Conservation (phyloP, 2,329 filamentous ascomycete species). For the Knufia fluminis region DNA sequence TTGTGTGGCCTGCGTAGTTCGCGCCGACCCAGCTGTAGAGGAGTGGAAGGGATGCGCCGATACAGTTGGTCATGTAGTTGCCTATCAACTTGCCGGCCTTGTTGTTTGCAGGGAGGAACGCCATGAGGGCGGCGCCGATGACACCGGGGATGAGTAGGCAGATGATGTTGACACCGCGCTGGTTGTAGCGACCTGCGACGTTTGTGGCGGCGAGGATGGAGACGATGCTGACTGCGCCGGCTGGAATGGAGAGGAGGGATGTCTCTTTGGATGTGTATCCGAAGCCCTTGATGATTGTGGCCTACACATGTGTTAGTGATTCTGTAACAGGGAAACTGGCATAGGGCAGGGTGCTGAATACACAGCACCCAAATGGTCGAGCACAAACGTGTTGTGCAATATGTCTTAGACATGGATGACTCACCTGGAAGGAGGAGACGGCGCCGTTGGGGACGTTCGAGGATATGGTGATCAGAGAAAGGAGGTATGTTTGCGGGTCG, state of each 20-base stretch:
- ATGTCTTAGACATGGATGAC: too few species aligned
- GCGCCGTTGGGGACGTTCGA: conserved; percentile 35
- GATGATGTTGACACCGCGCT: conserved; percentile 36
- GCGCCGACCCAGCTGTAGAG: conserved; percentile 39
- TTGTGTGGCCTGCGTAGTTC: conserved; percentile 41
- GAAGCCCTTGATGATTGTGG: conserved; percentile 35
- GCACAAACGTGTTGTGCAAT: too few species aligned
- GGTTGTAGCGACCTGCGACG: conserved; percentile 30
- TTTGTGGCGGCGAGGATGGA: conserved; percentile 33
- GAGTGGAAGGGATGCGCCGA: conserved; percentile 37
- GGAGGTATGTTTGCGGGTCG: conserved; percentile 36
- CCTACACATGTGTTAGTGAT: too few species aligned
- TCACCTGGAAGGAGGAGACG: conserved; percentile 31
- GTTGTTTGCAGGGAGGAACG: conserved; percentile 30
- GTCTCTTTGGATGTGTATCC: conserved; percentile 37
- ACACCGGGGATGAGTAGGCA: conserved; percentile 39
- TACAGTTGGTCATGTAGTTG: conserved; percentile 37
- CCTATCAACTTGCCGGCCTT: conserved; percentile 35
- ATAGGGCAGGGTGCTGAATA: too few species aligned
- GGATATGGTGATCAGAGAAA: conserved; percentile 28
- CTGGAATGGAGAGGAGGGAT: conserved; percentile 37
- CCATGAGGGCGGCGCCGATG: conserved; percentile 33
- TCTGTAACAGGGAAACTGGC: too few species aligned
- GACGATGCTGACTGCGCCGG: conserved; percentile 35
- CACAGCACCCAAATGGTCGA: too few species aligned